Evolutionary conservation across 495 filamentous ascomycete genomes (phyloP).

Genomic region (Extremus antarcticus): DNA sequence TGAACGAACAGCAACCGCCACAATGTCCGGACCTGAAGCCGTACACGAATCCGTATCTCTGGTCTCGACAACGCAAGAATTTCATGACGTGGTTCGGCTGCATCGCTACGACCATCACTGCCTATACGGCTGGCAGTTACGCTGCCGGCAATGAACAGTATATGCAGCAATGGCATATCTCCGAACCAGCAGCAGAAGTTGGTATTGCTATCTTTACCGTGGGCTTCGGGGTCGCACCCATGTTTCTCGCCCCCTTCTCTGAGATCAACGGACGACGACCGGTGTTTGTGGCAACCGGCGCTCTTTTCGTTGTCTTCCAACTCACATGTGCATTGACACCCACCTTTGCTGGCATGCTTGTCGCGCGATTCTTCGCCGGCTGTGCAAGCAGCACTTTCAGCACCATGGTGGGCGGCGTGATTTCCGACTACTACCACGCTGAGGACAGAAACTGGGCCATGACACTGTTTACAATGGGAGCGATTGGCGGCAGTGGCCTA

Average conservation of each 20-base stretch:
- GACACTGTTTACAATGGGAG: constrained; percentile 69
- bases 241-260: constrained; percentile 82
- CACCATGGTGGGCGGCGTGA: constrained; percentile 87
- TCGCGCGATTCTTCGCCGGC: constrained; percentile 67
- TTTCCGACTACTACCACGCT: constrained; percentile 76
- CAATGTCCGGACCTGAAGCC: constrained; percentile 52
- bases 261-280: constrained; percentile 75
- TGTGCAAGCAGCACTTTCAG: constrained; percentile 70
- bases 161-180: constrained; percentile 49
- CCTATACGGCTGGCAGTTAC: constrained; percentile 75
- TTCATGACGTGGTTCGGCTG: constrained; percentile 66
- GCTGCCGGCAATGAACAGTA: constrained; percentile 55
- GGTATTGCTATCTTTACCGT: constrained; percentile 74
- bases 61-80: constrained; percentile 46
- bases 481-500: constrained; percentile 68
- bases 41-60: constrained; percentile 62
- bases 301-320: constrained; percentile 59
- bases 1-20: constrained; percentile 32
- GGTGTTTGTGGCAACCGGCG: constrained; percentile 64
- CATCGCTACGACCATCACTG: constrained; percentile 62
- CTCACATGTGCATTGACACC: constrained; percentile 66
- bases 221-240: constrained; percentile 78
- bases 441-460: constrained; percentile 79
- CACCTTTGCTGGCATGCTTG: constrained; percentile 59
- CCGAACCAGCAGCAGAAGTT: constrained; percentile 53